phyloP scores from a whole-genome alignment of 208 protist species.

The Wallacemonas sp. region DNA sequence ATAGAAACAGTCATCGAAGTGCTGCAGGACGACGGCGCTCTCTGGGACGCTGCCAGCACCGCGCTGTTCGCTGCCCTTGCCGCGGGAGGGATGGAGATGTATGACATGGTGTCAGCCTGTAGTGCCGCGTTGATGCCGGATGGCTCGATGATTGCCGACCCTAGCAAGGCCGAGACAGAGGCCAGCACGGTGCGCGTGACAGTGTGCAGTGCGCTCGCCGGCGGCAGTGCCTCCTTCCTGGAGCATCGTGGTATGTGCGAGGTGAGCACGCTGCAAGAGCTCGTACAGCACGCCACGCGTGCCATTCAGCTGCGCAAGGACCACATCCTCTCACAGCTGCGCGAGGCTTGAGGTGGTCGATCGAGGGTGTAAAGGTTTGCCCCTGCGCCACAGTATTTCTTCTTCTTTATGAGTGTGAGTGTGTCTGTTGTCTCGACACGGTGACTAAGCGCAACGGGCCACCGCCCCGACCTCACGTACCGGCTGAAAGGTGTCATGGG shows the following conservation, averaged over 20 bases:
- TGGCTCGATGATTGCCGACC: slow-evolving; percentile 57
- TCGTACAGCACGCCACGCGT: slow-evolving; percentile 45
- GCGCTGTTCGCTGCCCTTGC: slow-evolving; percentile 66
- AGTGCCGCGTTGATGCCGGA: slow-evolving; percentile 50
- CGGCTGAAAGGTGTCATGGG: too few relatives aligned
- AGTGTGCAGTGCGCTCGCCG: slow-evolving; percentile 45
- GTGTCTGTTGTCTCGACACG: too few relatives aligned
- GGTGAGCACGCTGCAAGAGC: slow-evolving; percentile 46
- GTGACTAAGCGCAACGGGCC: too few relatives aligned
- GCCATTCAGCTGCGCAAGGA: slow-evolving; percentile 39
- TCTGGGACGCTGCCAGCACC: slow-evolving; percentile 72
- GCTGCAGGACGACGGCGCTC: slow-evolving; percentile 59
- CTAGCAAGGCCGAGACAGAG: slow-evolving; percentile 39
- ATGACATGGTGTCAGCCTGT: slow-evolving; percentile 71
- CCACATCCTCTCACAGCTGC: slow-evolving; percentile 47
- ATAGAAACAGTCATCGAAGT: slow-evolving; percentile 78
- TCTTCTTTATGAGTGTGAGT: background rate
- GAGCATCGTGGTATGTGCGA: slow-evolving; percentile 63
- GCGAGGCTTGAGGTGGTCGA: slow-evolving; percentile 9
- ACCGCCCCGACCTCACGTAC: too few relatives aligned
- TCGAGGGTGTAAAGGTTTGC: too few relatives aligned
- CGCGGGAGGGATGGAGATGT: slow-evolving; percentile 62
- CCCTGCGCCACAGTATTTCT: too few relatives aligned
- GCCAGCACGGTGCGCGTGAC: slow-evolving; percentile 35
- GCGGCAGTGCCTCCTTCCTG: slow-evolving; percentile 52